Evolutionary conservation across 768 basidiomycete genomes (phyloP), one percentile per base, ranked within the genome.

Genomic region (Termitomyces sp.): DNA sequence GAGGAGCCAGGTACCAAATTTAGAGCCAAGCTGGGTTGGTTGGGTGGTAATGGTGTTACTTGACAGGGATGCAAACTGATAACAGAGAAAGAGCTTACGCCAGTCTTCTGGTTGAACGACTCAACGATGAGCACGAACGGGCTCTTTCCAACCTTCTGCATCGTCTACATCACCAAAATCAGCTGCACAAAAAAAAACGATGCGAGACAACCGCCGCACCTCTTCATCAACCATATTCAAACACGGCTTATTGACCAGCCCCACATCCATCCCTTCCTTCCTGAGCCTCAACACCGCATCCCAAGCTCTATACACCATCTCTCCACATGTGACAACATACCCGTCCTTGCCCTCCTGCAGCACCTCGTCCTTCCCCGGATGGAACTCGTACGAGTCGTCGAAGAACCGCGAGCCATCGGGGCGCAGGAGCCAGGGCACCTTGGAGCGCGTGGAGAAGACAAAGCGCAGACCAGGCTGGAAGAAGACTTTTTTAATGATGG

Each of bases 51-150:
- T 33, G 9, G 9, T 33, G 9, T 33, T 1, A 33, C 9, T 33
- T 33, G 3, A 6, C 30, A 31, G 31, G 31, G 9, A 33, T 10
- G 3, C 31, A 33, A 8, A 10, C 10, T 33, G 9, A 33, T 33
- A 33, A 10, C 31, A 10, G 9, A 33, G 14, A 35, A 35, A 35
- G 11, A 54, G 23, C 37, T 63, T 60, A 82, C 80, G n/a, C 91
- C 92, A 8, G 91, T 94, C 83, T 91, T 92, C 73, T 88, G 88
- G 75, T 90, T 94, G 55, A 89, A 77, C 17, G 89, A 88, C 73
- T 94, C 92, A 15, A 88, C 90, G 41, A 94, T 83, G 31, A 94
- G 79, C 30, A 94, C 90, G 70, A 93, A 93, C 19, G 80, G 81
- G 62, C 80, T 86, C 26, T 75, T 63, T 8, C 92, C 92, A 45